These are phyloP conservation scores for Ogataea nakhonphanomensis DNA, from an alignment of 805 yeast species.

Conservation along the genomic window DNA sequence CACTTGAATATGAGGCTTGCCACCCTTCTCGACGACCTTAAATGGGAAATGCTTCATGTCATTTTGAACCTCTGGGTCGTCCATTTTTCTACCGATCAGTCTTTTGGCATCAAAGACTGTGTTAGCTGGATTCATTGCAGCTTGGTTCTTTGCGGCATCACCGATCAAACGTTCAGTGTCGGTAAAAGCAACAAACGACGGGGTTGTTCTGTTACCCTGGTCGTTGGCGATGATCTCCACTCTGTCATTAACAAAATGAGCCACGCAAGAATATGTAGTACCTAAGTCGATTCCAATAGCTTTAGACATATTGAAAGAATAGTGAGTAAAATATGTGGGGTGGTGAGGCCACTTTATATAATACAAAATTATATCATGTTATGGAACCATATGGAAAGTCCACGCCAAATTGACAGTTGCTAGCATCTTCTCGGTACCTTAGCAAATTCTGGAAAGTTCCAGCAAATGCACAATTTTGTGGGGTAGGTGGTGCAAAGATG, in stretches of 20 bases:
- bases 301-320: constrained; percentile 37
- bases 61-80: constrained; percentile 74
- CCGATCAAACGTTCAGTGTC: constrained; percentile 91
- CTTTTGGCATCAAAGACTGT: constrained; percentile 91
- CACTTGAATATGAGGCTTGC: constrained; percentile 82
- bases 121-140: constrained; percentile 87
- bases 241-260: constrained; percentile 86
- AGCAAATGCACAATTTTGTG: constrained; percentile 3
- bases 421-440: constrained; percentile 4
- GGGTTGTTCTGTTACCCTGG: constrained; percentile 98
- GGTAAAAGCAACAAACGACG: constrained; percentile 93
- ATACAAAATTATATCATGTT: not conserved
- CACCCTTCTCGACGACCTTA: constrained; percentile 66
- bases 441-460: constrained; percentile 8
- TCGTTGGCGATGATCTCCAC: constrained; percentile 97
- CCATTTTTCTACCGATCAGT: constrained; percentile 85
- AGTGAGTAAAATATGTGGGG: not conserved
- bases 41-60: constrained; percentile 87
- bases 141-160: constrained; percentile 97
- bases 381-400: constrained; percentile 7
- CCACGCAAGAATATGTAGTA: constrained; percentile 94
- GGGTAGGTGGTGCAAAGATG: constrained; percentile 9
- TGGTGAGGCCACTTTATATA: constrained; percentile 2
- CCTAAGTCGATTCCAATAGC: constrained; percentile 79
- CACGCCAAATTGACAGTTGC: constrained; percentile 4